Base-by-base conservation (phyloP, 1,284 basidiomycete species). In the Polyporus tsugae region DNA sequence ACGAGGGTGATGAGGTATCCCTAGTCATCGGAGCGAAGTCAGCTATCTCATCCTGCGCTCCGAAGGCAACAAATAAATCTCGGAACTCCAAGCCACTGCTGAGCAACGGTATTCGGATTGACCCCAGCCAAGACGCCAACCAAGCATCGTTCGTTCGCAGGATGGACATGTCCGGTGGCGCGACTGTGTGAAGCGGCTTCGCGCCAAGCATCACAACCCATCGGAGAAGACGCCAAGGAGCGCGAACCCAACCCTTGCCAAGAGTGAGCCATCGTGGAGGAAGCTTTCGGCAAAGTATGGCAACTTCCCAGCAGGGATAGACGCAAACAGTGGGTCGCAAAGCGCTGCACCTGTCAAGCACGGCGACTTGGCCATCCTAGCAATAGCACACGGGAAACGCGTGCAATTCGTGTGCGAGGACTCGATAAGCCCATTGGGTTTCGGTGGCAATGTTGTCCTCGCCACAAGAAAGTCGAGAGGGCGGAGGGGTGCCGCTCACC, bases 1-100 rank as follows among this genome's bases (percentile, higher is more conserved):
- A 78, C 81, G n/a, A 94, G 84, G 4, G 87, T 90, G 67, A 94
- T 82, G 4, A 92, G 85, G 81, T 93, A 94, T 39, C 91, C 93
- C 91, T 92, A 72, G 22, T 59, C 25, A 60, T 41, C 38, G 69
- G 35, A 35, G 44, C 11, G 25, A 57, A 62, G 63, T 73, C 67
- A 70, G 69, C 64, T 22, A 10, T 33, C 22, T 13, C 19, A 33
- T 58, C 29, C 36, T 19, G 29, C 33, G 52, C 52, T 55, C 15
- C 29, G 52, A 22, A n/a, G 42, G 46, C 33, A 62, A 35, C 42
- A n/a, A 62, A 29, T 29, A n/a, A n/a, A 49, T 62, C 33, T 38
- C 22, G 55, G 36, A 36, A 19, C 29, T 35, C 19, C 33, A 38
- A 33, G 29, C 29, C 15, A 11, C 9, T 19, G 55, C 55, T 38